A percentile compares a stretch with the other conserved stretches of the same genome.
Evolutionary conservation across 2,329 filamentous ascomycete genomes (phyloP).

Genomic region (Trematosphaeria pertusa): DNA sequence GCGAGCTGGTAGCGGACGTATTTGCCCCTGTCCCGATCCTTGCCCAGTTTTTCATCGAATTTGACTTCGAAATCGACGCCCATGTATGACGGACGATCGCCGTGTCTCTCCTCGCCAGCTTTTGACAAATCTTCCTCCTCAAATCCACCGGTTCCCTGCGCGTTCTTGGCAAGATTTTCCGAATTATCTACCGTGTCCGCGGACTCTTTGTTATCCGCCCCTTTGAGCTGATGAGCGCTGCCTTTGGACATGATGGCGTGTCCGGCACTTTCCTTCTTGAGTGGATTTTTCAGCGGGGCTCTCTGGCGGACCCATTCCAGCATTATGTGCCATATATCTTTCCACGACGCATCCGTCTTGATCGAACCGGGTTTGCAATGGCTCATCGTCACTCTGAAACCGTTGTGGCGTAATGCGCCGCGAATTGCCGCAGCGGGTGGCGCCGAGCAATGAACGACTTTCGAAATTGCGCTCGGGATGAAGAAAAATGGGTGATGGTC

Average conservation of each 20-base stretch:
- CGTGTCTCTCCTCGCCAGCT: not conserved
- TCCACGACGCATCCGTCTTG: slow-evolving; percentile 93
- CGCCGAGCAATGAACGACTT: slow-evolving; percentile 78
- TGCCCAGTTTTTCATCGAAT: slow-evolving; percentile 83
- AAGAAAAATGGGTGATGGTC: slow-evolving; percentile 89
- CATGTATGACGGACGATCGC: slow-evolving; percentile 28
- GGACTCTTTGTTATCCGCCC: slow-evolving; percentile 12
- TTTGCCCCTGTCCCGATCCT: slow-evolving; percentile 68
- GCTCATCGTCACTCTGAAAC: slow-evolving; percentile 83
- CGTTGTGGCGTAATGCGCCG: slow-evolving; percentile 80
- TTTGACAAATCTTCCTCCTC: not conserved
- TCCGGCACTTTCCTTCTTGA: slow-evolving; percentile 74
- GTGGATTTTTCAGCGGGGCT: slow-evolving; percentile 75
- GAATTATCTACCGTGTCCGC: slow-evolving; percentile 4
- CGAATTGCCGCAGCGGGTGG: slow-evolving; percentile 80
- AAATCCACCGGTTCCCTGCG: not conserved
- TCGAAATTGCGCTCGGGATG: slow-evolving; percentile 75
- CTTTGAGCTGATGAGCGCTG: slow-evolving; percentile 27
- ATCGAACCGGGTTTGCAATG: slow-evolving; percentile 90
- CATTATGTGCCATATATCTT: slow-evolving; percentile 90
- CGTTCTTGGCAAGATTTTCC: slow-evolving; percentile 10
- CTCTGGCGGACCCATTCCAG: slow-evolving; percentile 88
- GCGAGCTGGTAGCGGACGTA: slow-evolving; percentile 90
- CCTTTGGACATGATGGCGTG: slow-evolving; percentile 67
- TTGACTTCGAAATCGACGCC: slow-evolving; percentile 63